Evolutionary conservation across 495 filamentous ascomycete genomes (phyloP).

Genomic region (Durotheca rogersii): DNA sequence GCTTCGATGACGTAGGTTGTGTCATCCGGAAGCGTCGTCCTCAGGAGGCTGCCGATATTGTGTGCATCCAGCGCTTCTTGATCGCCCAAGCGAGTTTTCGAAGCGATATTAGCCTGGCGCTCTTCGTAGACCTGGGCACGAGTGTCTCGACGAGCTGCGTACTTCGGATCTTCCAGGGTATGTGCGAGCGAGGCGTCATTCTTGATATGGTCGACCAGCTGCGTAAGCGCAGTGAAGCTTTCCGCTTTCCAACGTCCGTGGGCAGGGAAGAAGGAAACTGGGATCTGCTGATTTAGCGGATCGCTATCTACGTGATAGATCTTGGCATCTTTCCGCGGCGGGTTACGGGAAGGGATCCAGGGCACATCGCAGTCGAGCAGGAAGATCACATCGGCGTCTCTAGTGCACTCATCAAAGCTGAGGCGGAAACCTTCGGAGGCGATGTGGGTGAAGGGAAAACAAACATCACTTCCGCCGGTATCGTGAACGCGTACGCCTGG

Average conservation of each 20-base stretch:
- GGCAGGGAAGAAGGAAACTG: slow-evolving; percentile 75
- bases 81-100: slow-evolving; percentile 55
- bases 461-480: slow-evolving; percentile 92
- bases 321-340: slow-evolving; percentile 58
- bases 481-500: slow-evolving; percentile 85
- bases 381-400: slow-evolving; percentile 78
- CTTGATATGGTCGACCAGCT: slow-evolving; percentile 60
- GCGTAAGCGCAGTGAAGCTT: slow-evolving; percentile 67
- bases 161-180: slow-evolving; percentile 52
- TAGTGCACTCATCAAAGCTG: slow-evolving; percentile 71
- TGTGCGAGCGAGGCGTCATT: slow-evolving; percentile 46
- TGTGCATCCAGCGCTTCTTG: slow-evolving; percentile 68
- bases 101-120: slow-evolving; percentile 59
- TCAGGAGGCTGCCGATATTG: slow-evolving; percentile 66
- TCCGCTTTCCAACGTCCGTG: slow-evolving; percentile 76
- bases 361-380: slow-evolving; percentile 81
- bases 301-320: slow-evolving; percentile 85
- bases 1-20: slow-evolving; percentile 87
- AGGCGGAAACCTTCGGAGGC: slow-evolving; percentile 72
- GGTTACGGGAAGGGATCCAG: slow-evolving; percentile 64
- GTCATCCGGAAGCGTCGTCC: slow-evolving; percentile 66
- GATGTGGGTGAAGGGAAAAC: slow-evolving; percentile 80
- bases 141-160: slow-evolving; percentile 48
- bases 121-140: slow-evolving; percentile 48
- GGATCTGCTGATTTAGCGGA: slow-evolving; percentile 85